Base-by-base conservation (phyloP, 306 rosid species). In the Quercus alba region DNA sequence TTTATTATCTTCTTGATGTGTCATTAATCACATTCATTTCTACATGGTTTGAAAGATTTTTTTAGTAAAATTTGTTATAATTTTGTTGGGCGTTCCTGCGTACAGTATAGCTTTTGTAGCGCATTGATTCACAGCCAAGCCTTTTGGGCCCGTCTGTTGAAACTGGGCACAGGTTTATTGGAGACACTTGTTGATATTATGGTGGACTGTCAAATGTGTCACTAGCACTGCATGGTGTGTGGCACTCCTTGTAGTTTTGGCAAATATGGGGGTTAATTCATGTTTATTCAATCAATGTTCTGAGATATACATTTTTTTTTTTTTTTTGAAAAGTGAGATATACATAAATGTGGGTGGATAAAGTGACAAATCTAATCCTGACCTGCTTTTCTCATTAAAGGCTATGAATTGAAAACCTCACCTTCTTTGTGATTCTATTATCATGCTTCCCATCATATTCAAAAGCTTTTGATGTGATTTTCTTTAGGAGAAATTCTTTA, bases 261-360 rank as follows among this genome's bases (percentile, higher is more conserved):
- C 3, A 1, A 31, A 77, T 11, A 66, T 5, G 15, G 14, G 23
- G 70, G 69, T 35, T n/a, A 26, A 57, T 38, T 30, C 31, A 20
- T 33, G 10, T 64, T 64, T 66, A 44, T 68, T 62, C 80, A 76
- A 76, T 64, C 64, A 19, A 76, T 35, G 51, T 33, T 11, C 54
- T 31, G 70, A 76, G 8, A 62, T 25, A 23, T 5, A n/a, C 63
- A 64, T 64, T 26, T 26, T 26, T 26, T 26, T 25, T 25, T 25
- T 26, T 26, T 26, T 26, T 26, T 26, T 26, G 28, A 26, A 26
- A 26, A 26, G 28, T 31, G 70, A 76, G 8, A 62, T 41, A 41
- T 5, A n/a, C 63, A 64, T 64, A 5, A 28, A 51, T 52, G 26
- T 19, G 51, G 55, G 72, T 26, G 7, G 70, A 46, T 14, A 7